Evolutionary conservation across 352 stramenopile species (phyloP).

Genomic region (Globisporangium uncinulatum): DNA sequence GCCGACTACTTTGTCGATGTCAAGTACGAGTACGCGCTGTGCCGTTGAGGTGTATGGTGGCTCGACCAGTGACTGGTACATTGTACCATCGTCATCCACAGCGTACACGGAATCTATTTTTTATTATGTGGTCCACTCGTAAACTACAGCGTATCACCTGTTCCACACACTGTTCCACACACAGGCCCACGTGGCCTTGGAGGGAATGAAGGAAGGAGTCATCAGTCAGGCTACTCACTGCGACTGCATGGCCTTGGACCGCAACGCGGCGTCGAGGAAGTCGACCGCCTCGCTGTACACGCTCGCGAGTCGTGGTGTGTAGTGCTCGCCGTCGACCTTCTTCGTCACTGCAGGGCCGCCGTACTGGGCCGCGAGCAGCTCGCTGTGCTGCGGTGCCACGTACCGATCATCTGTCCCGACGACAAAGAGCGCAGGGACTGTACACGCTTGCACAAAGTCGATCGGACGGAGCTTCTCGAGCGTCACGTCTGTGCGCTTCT

Average conservation of each 20-base stretch:
- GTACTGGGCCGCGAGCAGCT: conserved; percentile 58
- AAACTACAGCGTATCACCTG: too few relatives aligned
- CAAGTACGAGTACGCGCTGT: conserved; percentile 45
- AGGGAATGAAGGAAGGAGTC: too few relatives aligned
- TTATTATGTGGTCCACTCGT: too few relatives aligned
- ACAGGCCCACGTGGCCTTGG: too few relatives aligned
- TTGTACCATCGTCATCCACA: too few relatives aligned
- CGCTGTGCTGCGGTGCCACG: conserved; percentile 57
- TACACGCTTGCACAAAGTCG: conserved; percentile 65
- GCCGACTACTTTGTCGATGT: conserved; percentile 68
- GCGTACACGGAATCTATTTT: too few relatives aligned
- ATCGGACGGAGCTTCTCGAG: conserved; percentile 60
- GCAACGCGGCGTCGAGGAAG: conserved; percentile 47
- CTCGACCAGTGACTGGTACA: too few relatives aligned
- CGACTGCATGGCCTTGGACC: conserved; percentile 25
- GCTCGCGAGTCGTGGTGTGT: conserved; percentile 30
- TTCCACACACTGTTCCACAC: too few relatives aligned
- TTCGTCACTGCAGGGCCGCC: conserved; percentile 42
- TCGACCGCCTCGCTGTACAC: conserved; percentile 56
- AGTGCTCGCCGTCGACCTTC: conserved; percentile 64
- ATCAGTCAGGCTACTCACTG: background rate
- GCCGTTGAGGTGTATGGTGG: background rate
- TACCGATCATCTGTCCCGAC: conserved; percentile 60
- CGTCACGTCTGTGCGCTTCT: conserved; percentile 71
- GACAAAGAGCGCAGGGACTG: conserved; percentile 69